Evolutionary conservation across 2,329 filamentous ascomycete genomes (phyloP), one percentile per base, ranked within the genome.

Genomic region (Colletotrichum musae): DNA sequence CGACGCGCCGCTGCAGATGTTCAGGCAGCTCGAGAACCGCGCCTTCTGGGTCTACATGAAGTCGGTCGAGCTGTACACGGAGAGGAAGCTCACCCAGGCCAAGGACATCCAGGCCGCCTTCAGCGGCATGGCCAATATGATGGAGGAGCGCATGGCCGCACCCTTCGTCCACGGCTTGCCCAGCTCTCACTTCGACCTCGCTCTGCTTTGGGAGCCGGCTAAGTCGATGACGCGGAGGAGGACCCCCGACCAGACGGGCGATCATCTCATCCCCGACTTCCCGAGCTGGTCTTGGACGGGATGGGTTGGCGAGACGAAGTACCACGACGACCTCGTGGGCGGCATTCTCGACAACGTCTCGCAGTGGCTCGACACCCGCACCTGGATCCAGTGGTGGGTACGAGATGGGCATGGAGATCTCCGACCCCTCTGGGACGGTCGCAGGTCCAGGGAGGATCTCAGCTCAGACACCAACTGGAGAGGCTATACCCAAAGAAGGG

Each of bases 261-360:
- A 43, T 5, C 36, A 56, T 18, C 39, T 54, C 13, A 58, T 64
- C 18, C 62, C 62, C 6, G 54, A 75, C 32, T 79, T 80, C 43
- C 79, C 79, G 2, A 80, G 73, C 50, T 81, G 80, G 79, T 77
- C 77, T 2, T 81, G 78, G 79, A 73, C 72, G 47, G 79, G 79
- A 1, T 81, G 79, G 79, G 70, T 71, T 5, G 72, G 72, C 6
- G 58, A 65, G 43, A 72, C 72, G 4, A 72, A 70, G 5, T 76
- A 78, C 58, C 70, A 70, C 12, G 56, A 54, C 4, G 63, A 50
- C 4, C 62, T 73, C 36, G 47, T 80, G 3, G 71, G 68, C 2
- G 77, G 75, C 18, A 72, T 70, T 39, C 54, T 77, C 7, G 54
- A 59, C 6, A 75, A 80, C 61, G 71, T 80, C 2, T 68, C 72